These are phyloP conservation scores for Podaxis sp. DNA, from an alignment of 768 basidiomycete genomes.

Conservation along the genomic window DNA sequence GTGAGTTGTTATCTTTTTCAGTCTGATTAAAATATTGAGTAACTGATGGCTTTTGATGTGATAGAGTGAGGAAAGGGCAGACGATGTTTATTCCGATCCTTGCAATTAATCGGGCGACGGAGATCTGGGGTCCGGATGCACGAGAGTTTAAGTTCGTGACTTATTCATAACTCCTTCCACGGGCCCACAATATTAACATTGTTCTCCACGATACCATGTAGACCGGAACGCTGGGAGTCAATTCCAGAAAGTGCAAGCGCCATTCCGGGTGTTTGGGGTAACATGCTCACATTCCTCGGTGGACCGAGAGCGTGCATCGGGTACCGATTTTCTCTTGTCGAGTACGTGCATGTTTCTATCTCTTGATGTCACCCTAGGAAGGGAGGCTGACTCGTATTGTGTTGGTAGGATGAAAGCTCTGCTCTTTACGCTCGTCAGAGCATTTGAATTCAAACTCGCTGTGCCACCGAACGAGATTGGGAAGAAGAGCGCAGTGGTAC, in stretches of 20 bases:
- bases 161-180: neutral
- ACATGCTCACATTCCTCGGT: slow-evolving; percentile 57
- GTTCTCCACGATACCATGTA: slow-evolving; percentile 17
- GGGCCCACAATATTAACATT: neutral
- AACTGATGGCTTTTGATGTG: neutral
- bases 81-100: slow-evolving; percentile 45
- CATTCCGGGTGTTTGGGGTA: slow-evolving; percentile 59
- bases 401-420: slow-evolving; percentile 25
- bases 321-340: slow-evolving; percentile 57
- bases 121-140: slow-evolving; percentile 62
- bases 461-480: slow-evolving; percentile 34
- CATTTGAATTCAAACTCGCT: slow-evolving; percentile 47
- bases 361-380: neutral
- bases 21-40: neutral
- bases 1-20: slow-evolving; percentile 18
- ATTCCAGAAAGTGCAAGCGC: slow-evolving; percentile 36
- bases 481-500: slow-evolving; percentile 31
- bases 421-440: slow-evolving; percentile 25
- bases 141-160: slow-evolving; percentile 48
- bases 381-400: neutral
- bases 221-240: slow-evolving; percentile 61
- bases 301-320: slow-evolving; percentile 67
- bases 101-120: slow-evolving; percentile 44
- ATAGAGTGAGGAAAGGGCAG: slow-evolving; percentile 42
- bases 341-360: slow-evolving; percentile 32